phyloP scores from a whole-genome alignment of 352 stramenopile species.

The Peronospora belbahrii region DNA sequence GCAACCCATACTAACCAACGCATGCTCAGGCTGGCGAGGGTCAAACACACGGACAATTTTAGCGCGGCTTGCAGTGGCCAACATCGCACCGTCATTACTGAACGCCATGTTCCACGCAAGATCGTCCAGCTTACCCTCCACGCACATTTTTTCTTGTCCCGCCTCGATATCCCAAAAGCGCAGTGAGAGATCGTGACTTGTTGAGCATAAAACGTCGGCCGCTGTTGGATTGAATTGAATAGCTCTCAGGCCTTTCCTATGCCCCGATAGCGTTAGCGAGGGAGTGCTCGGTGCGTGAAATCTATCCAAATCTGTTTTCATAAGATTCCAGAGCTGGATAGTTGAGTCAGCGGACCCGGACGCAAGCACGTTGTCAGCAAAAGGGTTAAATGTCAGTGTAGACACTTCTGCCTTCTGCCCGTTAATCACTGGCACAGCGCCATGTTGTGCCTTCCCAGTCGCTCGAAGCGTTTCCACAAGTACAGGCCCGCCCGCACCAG shows the following conservation, averaged over 20 bases:
- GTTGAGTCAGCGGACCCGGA: constrained; percentile 50
- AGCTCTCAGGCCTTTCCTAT: constrained; percentile 45
- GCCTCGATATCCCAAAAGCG: constrained; percentile 70
- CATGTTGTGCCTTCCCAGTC: constrained; percentile 42
- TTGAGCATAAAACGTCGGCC: constrained; percentile 50
- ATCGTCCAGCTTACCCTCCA: constrained; percentile 59
- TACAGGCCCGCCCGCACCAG: constrained; percentile 56
- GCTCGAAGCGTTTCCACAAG: constrained; percentile 40
- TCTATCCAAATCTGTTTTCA: constrained; percentile 1
- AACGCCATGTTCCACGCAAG: constrained; percentile 69
- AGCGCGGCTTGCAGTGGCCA: constrained; percentile 61
- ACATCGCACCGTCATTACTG: constrained; percentile 47
- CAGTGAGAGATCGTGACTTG: constrained; percentile 49
- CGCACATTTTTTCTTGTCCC: constrained; percentile 33
- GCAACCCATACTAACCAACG: constrained; percentile 55
- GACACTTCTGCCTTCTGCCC: constrained; percentile 60
- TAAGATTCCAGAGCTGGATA: constrained; percentile 57
- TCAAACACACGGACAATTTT: constrained; percentile 75
- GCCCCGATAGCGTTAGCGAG: constrained; percentile 30
- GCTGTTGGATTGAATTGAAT: constrained; percentile 65
- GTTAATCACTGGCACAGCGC: constrained; percentile 40
- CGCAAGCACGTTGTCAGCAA: constrained; percentile 42
- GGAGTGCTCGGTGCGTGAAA: constrained; percentile 5
- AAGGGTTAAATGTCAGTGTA: constrained; percentile 56
- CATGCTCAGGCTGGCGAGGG: constrained; percentile 37